Evolutionary conservation across 2,329 filamentous ascomycete species (phyloP).

Genomic region (Aureobasidium sp.): DNA sequence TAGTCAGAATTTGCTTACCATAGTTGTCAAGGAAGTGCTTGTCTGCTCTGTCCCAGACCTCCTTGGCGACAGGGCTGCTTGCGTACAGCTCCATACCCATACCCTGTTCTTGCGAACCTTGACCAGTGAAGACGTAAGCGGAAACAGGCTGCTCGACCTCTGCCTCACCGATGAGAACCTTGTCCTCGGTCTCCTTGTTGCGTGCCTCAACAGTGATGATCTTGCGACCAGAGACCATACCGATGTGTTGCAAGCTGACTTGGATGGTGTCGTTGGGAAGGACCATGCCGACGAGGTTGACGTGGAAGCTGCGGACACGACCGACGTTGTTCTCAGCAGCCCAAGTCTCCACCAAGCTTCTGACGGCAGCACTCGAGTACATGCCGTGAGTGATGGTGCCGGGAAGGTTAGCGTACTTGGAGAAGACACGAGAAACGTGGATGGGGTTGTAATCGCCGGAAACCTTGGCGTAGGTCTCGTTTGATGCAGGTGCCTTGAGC

Average conservation of each 20-base stretch:
- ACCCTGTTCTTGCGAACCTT: slow-evolving; percentile 96
- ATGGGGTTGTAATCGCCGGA: slow-evolving; percentile 99
- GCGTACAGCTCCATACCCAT: slow-evolving; percentile 99
- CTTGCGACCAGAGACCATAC: slow-evolving; percentile 97
- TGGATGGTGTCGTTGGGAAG: slow-evolving; percentile 91
- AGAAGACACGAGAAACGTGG: slow-evolving; percentile 94
- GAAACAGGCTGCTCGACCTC: slow-evolving; percentile 97
- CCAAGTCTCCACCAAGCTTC: slow-evolving; percentile 96
- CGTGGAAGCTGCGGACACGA: slow-evolving; percentile 94
- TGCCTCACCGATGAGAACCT: slow-evolving; percentile 88
- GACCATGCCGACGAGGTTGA: slow-evolving; percentile 96
- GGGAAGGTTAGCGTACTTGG: slow-evolving; percentile 87
- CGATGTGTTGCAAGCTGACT: slow-evolving; percentile 91
- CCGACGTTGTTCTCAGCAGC: slow-evolving; percentile 98
- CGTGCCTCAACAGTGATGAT: slow-evolving; percentile 97
- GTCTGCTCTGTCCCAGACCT: slow-evolving; percentile 96
- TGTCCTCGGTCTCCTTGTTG: slow-evolving; percentile 94
- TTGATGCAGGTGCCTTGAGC: slow-evolving; percentile 86
- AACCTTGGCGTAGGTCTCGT: slow-evolving; percentile 95
- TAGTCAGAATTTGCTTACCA: slow-evolving; percentile 31
- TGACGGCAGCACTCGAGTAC: slow-evolving; percentile 96
- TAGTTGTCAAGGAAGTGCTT: slow-evolving; percentile 99
- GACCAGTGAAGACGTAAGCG: slow-evolving; percentile 95
- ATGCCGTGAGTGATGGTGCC: slow-evolving; percentile 99
- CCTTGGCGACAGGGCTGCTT: slow-evolving; percentile 87